Percentiles rank a stretch among this genome's conserved stretches.
Conservation (phyloP, 192 early-diverging fungal genomes). For the Diversispora eburnea region DNA sequence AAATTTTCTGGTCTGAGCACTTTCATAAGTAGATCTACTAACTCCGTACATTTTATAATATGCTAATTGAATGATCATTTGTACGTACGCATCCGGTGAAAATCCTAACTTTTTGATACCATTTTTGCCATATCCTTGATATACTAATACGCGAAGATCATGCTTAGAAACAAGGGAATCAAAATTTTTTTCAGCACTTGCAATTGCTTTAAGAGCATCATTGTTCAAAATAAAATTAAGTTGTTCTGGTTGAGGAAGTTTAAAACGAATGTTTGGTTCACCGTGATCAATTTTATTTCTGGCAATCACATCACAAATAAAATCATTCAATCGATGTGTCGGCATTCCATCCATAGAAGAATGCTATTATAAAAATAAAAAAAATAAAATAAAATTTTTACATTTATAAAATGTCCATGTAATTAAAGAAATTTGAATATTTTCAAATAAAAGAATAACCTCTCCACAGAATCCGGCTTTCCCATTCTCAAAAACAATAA, state of each 20-base stretch:
- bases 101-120: conserved; percentile 81
- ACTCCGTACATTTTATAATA: conserved; percentile 87
- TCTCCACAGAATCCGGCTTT: conserved; percentile 94
- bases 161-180: conserved; percentile 73
- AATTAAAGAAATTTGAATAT: background rate
- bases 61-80: conserved; percentile 95
- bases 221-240: conserved; percentile 71
- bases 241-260: conserved; percentile 62
- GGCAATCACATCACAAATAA: conserved; percentile 56
- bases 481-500: conserved; percentile 96
- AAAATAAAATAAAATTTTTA: background rate
- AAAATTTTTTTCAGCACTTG: conserved; percentile 74
- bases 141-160: conserved; percentile 79
- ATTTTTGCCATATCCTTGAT: conserved; percentile 90
- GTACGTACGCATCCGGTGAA: conserved; percentile 77
- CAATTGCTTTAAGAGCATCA: conserved; percentile 56
- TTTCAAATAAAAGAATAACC: conserved; percentile 31
- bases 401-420: background rate
- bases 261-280: conserved; percentile 44
- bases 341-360: conserved; percentile 94
- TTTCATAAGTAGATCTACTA: conserved; percentile 85
- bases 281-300: conserved; percentile 77
- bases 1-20: conserved; percentile 88
- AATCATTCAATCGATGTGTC: conserved; percentile 86
- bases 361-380: conserved; percentile 45